Conservation (phyloP, 192 early-diverging fungal species). For the Mortierella claussenii region DNA sequence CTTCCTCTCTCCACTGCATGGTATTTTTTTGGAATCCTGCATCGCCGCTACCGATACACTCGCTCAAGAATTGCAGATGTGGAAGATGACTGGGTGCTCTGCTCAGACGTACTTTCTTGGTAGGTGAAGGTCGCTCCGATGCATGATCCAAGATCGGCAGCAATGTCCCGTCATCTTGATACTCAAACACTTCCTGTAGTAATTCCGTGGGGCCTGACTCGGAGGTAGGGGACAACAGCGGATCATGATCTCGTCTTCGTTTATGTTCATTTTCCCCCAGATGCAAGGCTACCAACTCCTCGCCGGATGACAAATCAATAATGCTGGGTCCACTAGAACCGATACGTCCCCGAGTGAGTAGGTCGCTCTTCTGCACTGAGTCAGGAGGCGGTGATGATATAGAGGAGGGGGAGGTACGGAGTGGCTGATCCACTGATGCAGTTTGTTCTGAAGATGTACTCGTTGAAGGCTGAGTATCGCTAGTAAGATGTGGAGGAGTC, state of each 20-base stretch:
- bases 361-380: not conserved
- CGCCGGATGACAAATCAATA: slow-evolving; percentile 50
- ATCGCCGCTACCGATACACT: slow-evolving; percentile 9
- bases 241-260: slow-evolving; percentile 6
- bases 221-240: slow-evolving; percentile 2
- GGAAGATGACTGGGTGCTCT: not conserved
- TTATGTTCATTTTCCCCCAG: slow-evolving; percentile 46
- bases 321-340: slow-evolving; percentile 27
- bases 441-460: not conserved
- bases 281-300: slow-evolving; percentile 40
- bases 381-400: not conserved
- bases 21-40: not conserved
- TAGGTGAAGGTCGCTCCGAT: slow-evolving; percentile 17
- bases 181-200: slow-evolving; percentile 23
- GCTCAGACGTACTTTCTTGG: slow-evolving; percentile 27
- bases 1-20: not conserved
- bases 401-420: not conserved
- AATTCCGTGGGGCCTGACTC: not conserved
- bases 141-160: slow-evolving; percentile 20
- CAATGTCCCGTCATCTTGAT: slow-evolving; percentile 34
- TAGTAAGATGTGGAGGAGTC: not conserved
- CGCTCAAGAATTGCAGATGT: slow-evolving; percentile 16
- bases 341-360: not conserved
- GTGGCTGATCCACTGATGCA: too few relatives aligned
- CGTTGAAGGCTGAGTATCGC: not conserved